Percentiles rank a stretch among this genome's conserved stretches.
Conservation (phyloP, 2,329 filamentous ascomycete genomes). For the Lachnellula occidentalis region DNA sequence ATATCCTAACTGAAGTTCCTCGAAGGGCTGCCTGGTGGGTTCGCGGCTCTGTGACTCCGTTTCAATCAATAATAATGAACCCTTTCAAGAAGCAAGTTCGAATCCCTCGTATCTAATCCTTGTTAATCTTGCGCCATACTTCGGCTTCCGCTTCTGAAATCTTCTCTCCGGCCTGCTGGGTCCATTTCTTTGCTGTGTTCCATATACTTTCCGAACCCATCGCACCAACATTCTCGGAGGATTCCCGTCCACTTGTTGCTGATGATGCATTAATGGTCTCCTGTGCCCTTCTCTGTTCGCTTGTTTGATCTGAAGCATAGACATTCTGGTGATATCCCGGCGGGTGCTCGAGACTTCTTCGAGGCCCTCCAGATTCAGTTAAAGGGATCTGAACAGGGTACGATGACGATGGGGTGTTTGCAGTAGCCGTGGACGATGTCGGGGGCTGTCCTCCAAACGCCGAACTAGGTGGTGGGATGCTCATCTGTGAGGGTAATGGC, state of each 20-base stretch:
- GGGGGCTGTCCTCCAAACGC: constrained; percentile 38
- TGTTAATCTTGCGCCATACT: constrained; percentile 60
- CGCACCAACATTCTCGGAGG: constrained; percentile 4
- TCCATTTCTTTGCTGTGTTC: constrained; percentile 53
- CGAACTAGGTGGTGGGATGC: constrained; percentile 42
- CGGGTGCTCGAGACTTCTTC: constrained; percentile 29
- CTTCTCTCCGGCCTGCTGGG: constrained; percentile 50
- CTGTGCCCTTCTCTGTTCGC: constrained; percentile 36
- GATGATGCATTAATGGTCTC: constrained; percentile 15
- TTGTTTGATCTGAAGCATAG: constrained; percentile 46
- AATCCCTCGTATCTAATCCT: constrained; percentile 26
- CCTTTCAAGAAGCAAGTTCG: constrained; percentile 9
- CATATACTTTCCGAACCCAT: constrained; percentile 41
- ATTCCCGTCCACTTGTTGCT: constrained; percentile 1
- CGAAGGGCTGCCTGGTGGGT: background rate
- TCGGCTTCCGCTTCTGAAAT: constrained; percentile 54
- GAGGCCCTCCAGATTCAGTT: constrained; percentile 7
- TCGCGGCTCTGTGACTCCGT: background rate
- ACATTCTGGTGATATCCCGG: constrained; percentile 52
- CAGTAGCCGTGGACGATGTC: constrained; percentile 42
- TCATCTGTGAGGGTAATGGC: constrained; percentile 45
- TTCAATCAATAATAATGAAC: constrained; percentile 10
- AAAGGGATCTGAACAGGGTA: constrained; percentile 20
- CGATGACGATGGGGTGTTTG: constrained; percentile 23
- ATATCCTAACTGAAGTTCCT: background rate